Conservation (phyloP, 148 eudicot genomes). For the Rhododendron williamsianum region DNA sequence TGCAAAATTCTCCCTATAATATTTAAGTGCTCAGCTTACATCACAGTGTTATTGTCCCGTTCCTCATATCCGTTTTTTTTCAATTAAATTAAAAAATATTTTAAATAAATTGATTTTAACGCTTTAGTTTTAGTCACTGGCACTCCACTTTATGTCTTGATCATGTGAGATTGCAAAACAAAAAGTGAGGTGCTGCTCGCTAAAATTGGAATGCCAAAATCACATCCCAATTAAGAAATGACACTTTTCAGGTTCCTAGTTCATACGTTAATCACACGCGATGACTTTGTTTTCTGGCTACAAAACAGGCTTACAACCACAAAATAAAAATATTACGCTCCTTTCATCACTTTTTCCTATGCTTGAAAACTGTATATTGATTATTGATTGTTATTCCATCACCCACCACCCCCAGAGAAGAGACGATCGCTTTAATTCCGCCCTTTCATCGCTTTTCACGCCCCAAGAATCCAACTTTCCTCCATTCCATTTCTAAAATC, state of each 20-base stretch:
- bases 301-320: not conserved
- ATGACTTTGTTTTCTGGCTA: not conserved
- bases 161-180: too few relatives aligned
- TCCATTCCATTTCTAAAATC: not conserved
- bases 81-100: too few relatives aligned
- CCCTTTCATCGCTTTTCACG: not conserved
- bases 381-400: not conserved
- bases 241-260: too few relatives aligned
- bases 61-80: too few relatives aligned
- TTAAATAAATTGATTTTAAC: too few relatives aligned
- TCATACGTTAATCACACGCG: not conserved
- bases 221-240: too few relatives aligned
- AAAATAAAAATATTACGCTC: not conserved
- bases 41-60: too few relatives aligned
- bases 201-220: too few relatives aligned
- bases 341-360: not conserved
- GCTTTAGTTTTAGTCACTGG: too few relatives aligned
- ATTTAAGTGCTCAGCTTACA: not conserved
- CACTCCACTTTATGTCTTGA: too few relatives aligned
- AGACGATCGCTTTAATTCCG: not conserved
- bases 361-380: not conserved
- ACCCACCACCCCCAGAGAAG: not conserved
- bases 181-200: too few relatives aligned
- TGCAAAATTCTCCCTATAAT: too few relatives aligned
- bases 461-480: not conserved